Conservation (phyloP, 345 rosid genomes). For the Corymbia maculata region DNA sequence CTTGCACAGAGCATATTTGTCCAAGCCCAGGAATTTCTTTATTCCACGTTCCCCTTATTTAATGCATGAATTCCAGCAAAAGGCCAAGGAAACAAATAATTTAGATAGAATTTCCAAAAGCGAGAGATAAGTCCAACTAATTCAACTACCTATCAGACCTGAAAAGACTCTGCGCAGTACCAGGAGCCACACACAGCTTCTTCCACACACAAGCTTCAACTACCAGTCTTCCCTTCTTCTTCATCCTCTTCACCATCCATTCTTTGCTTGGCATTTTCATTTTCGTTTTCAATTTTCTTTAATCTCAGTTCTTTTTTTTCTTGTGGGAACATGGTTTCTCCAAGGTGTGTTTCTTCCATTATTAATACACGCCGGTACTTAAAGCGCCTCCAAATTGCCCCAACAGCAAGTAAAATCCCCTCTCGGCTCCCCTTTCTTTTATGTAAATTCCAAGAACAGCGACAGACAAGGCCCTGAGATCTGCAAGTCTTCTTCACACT, state of each 20-base stretch:
- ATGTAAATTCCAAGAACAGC: not conserved
- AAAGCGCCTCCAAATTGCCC: not conserved
- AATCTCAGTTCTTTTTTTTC: not conserved
- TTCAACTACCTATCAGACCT: conserved; percentile 9
- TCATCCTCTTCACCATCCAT: not conserved
- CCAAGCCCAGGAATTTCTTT: not conserved
- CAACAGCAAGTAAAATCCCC: not conserved
- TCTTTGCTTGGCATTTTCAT: not conserved
- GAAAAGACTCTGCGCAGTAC: not conserved
- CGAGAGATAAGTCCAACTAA: not conserved
- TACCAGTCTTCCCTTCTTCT: not conserved
- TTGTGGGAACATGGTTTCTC: not conserved
- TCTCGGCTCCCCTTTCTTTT: not conserved
- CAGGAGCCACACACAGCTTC: not conserved
- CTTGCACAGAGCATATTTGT: not conserved
- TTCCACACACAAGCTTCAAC: not conserved
- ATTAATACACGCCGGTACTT: not conserved
- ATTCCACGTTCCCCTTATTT: not conserved
- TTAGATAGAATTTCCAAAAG: not conserved
- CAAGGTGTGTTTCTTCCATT: not conserved
- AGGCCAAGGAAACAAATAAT: not conserved
- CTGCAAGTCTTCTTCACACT: not conserved
- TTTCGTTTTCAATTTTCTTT: not conserved
- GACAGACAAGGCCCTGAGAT: not conserved
- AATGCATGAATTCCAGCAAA: not conserved